Evolutionary conservation across 1,284 basidiomycete genomes (phyloP).

Genomic region (Porogramme epimiltina): DNA sequence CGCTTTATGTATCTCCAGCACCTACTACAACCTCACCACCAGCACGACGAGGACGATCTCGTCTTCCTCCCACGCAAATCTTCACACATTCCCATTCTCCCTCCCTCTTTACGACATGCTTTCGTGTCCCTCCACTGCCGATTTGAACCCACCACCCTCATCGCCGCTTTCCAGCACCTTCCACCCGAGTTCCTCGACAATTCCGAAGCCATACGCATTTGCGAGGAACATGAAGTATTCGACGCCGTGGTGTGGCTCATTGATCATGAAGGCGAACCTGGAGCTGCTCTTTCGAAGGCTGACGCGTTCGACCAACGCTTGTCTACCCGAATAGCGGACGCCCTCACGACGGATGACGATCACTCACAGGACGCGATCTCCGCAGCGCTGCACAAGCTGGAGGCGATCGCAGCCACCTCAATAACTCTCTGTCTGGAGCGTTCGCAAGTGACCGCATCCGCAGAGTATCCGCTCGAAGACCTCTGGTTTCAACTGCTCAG

Average conservation of each 20-base stretch:
- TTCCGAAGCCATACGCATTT: constrained; percentile 57
- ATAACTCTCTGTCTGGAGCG: constrained; percentile 70
- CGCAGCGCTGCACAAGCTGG: constrained; percentile 42
- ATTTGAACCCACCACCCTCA: constrained; percentile 67
- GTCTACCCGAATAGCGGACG: constrained; percentile 52
- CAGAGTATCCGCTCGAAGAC: constrained; percentile 71
- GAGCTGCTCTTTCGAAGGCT: constrained; percentile 68
- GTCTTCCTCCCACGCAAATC: constrained; percentile 33
- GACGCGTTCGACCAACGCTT: constrained; percentile 61
- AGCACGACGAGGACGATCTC: constrained; percentile 47
- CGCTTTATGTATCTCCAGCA: constrained; percentile 81
- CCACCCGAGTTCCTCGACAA: constrained; percentile 62
- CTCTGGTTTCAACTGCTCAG: constrained; percentile 89
- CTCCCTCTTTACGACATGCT: constrained; percentile 50
- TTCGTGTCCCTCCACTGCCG: constrained; percentile 79
- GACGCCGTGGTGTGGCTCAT: constrained; percentile 87
- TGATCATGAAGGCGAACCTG: constrained; percentile 65
- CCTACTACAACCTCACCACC: constrained; percentile 63
- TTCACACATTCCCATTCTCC: constrained; percentile 15
- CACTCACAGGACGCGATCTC: constrained; percentile 34
- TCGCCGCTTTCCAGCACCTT: constrained; percentile 67
- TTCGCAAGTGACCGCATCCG: constrained; percentile 45
- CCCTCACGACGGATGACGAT: constrained; percentile 34
- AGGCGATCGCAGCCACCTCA: constrained; percentile 60
- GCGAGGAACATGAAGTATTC: constrained; percentile 67